These are phyloP conservation scores for Huntiella moniliformis DNA, from an alignment of 2,329 filamentous ascomycete species.

Conservation along the genomic window DNA sequence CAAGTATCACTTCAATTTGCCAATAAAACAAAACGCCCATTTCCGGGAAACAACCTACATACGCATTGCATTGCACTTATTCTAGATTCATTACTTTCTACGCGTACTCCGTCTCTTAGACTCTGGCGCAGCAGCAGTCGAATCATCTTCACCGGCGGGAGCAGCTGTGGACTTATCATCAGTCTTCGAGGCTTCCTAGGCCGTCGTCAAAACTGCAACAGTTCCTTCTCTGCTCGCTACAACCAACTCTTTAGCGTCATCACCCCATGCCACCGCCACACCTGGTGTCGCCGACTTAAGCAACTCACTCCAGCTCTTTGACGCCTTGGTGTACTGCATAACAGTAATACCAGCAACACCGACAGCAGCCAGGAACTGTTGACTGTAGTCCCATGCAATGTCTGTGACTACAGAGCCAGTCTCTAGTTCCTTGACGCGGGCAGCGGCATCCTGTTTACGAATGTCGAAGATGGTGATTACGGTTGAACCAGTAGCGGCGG, in stretches of 20 bases:
- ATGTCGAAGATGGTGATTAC: constrained; percentile 79
- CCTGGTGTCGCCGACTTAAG: constrained; percentile 58
- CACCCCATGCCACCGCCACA: constrained; percentile 59
- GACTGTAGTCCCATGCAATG: constrained; percentile 83
- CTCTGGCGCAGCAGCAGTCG: background rate
- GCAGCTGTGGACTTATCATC: background rate
- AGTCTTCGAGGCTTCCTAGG: constrained; percentile 17
- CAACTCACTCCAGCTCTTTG: constrained; percentile 78
- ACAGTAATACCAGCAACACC: constrained; percentile 69
- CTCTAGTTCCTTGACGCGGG: constrained; percentile 68
- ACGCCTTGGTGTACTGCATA: constrained; percentile 71
- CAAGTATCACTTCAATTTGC: too few species aligned
- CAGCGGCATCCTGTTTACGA: constrained; percentile 71
- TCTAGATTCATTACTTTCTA: too few species aligned
- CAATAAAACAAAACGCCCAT: too few species aligned
- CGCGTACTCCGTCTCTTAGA: too few species aligned
- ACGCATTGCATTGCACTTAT: too few species aligned
- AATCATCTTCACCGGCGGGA: background rate
- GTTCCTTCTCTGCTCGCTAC: constrained; percentile 57
- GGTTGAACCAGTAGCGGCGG: constrained; percentile 57
- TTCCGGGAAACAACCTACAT: too few species aligned
- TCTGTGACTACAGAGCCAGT: constrained; percentile 59
- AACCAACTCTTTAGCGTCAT: constrained; percentile 53
- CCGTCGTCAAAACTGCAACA: constrained; percentile 48
- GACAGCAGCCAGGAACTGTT: constrained; percentile 72